Base-by-base conservation (phyloP, 176 grass and related monocot genomes). In the Oryza longistaminata region DNA sequence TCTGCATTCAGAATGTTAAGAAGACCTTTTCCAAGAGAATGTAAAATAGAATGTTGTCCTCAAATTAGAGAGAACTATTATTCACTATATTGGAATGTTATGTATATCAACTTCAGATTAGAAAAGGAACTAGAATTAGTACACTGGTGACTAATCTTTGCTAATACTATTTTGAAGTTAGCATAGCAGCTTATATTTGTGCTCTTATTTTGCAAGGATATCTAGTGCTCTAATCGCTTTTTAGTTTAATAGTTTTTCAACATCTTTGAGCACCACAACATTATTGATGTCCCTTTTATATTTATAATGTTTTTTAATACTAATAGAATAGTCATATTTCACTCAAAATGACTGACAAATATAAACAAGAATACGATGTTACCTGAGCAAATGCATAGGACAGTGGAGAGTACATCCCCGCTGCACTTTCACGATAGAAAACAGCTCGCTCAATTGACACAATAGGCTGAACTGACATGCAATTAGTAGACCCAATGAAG, bases 341-440 rank as follows among this genome's bases (percentile, higher is more conserved):
- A 74, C 46, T 68, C 33, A 60, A 75, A 42, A 12, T 58, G 25
- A 69, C 43, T n/a, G 15, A 0, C 2, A 13, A 43, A 19, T 39
- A 24, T 35, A 66, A 75, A 16, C 93, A 58, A 78, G 95, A 92
- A 52, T 91, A 92, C 44, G 37, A 7, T 39, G 6, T 68, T 93
- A 97, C 95, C 82, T 94, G 95, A 70, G 92, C 90, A 86, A 97
- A 90, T 55, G 95, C 95, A 49, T 95, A 97, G 60, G 95, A 80
- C 70, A 97, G 74, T 39, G 95, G 84, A 76, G 95, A 97, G 88
- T 97, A 97, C 95, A 95, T 94, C 61, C 95, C 95, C 1, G 95
- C 95, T 68, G 95, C 95, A n/a, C 83, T 97, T 86, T 97, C 95
- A 25, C 90, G 92, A 60, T 97, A 97, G 79, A 91, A 95, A 60